Conservation (phyloP, 2,329 filamentous ascomycete genomes). For the Neofusicoccum umdonicola region DNA sequence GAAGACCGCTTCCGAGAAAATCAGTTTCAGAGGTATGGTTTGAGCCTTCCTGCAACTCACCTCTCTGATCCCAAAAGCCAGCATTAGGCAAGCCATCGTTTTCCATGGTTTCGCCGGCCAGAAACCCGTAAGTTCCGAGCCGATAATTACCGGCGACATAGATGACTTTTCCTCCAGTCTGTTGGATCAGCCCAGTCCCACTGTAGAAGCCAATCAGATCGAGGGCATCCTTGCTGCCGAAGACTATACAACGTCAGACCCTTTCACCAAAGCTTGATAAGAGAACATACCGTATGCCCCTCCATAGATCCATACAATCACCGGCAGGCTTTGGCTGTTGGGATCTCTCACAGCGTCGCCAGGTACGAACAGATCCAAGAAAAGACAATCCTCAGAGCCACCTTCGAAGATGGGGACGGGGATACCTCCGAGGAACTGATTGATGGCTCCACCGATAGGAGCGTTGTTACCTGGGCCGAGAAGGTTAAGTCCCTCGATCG, state of each 20-base stretch:
- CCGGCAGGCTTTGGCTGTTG: background rate
- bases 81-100: conserved; percentile 45
- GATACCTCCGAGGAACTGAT: conserved; percentile 10
- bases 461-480: conserved; percentile 15
- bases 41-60: background rate
- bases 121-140: conserved; percentile 43
- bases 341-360: conserved; percentile 10
- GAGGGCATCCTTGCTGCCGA: conserved; percentile 15
- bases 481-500: conserved; percentile 9
- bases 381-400: conserved; percentile 15
- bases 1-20: conserved; percentile 35
- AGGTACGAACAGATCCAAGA: conserved; percentile 14
- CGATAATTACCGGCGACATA: conserved; percentile 51
- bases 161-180: conserved; percentile 32
- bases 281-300: conserved; percentile 1
- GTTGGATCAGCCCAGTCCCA: conserved; percentile 4
- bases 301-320: conserved; percentile 11
- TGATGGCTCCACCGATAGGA: conserved; percentile 11
- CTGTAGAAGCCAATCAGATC: conserved; percentile 14
- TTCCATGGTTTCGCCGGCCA: conserved; percentile 49
- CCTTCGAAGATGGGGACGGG: conserved; percentile 2
- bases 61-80: conserved; percentile 39
- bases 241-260: background rate
- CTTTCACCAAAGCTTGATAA: background rate
- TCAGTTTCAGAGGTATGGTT: background rate